Percentiles rank a stretch among this genome's conserved stretches.
Conservation (phyloP, 1,284 basidiomycete species). For the Heimioporus retisporus region DNA sequence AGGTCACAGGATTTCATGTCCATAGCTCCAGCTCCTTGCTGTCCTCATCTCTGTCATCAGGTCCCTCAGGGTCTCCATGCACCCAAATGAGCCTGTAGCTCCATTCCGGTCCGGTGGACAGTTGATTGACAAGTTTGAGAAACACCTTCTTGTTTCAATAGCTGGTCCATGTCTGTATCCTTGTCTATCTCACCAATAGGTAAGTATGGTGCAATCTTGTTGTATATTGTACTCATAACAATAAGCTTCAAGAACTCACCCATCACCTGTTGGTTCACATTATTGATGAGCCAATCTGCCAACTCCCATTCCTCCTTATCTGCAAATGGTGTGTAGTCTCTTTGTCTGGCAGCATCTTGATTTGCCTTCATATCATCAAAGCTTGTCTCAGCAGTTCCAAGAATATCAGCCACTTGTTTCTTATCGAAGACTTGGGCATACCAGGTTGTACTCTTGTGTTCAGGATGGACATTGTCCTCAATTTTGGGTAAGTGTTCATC, state of each 20-base stretch:
- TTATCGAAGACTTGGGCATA: too few relatives aligned
- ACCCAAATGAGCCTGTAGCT: slow-evolving; percentile 31
- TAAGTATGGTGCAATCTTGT: not conserved
- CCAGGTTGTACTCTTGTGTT: too few relatives aligned
- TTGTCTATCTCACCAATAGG: not conserved
- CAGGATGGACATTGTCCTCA: too few relatives aligned
- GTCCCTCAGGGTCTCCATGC: slow-evolving; percentile 12
- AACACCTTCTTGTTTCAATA: slow-evolving; percentile 34
- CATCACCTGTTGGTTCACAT: slow-evolving; percentile 6
- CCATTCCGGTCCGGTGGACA: slow-evolving; percentile 36
- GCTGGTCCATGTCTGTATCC: not conserved
- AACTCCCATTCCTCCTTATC: slow-evolving; percentile 19
- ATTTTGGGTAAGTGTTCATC: not conserved
- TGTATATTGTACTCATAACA: not conserved
- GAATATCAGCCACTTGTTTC: too few relatives aligned
- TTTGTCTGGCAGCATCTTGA: too few relatives aligned
- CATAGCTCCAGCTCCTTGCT: slow-evolving; percentile 38
- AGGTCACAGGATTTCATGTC: slow-evolving; percentile 43
- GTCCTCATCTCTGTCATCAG: not conserved
- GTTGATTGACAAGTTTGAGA: slow-evolving; percentile 27
- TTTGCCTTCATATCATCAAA: too few relatives aligned
- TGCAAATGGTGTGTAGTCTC: slow-evolving; percentile 4
- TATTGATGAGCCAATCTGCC: slow-evolving; percentile 18
- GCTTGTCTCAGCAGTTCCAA: too few relatives aligned
- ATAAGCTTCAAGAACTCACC: not conserved